Evolutionary conservation across 1,284 basidiomycete genomes (phyloP), one percentile per base, ranked within the genome.

Genomic region (Cystobasidium pallidum): DNA sequence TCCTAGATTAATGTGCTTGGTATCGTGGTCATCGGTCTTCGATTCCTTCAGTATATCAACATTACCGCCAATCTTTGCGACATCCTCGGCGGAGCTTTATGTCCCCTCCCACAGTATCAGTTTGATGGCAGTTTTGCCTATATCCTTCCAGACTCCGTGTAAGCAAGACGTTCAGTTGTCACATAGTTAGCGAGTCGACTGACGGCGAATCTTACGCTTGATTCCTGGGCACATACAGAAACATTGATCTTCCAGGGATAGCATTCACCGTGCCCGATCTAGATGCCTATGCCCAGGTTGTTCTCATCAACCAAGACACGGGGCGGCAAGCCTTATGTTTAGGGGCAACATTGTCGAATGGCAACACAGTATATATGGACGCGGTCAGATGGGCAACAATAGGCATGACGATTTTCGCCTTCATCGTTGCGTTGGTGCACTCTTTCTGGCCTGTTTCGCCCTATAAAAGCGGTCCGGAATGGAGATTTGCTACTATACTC

Each of bases 191-290:
- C 13, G 36, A 39, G 36, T n/a, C 26, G 30, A 39, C 65, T 41
- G 4, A 28, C 36, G 13, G 36, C 36, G 13, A 39, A 39, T 39
- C 36, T 39, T 39, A 6, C 51, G 17, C 61, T 62, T 52, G 39
- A 28, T 8, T 71, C 49, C 49, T 58, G 55, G 67, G 47, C 51
- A n/a, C n/a, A n/a, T 75, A 77, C 11, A 81, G 81, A 65, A 79
- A 83, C 21, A 80, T 82, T 49, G 81, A 84, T 68, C 85, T 98
- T 17, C 94, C 94, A 0, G 80, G 80, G 17, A 90, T 96, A 73
- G 93, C 90, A 0, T 99, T 89, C 81, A 84, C 84, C 26, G 89
- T 99, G 28, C 95, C 95, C 10, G 90, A 98, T 80, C 85, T 98
- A 17, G 93, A 98, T 80, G 93, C 91, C 0, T 92, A 88, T 76